phyloP scores from a whole-genome alignment of 2,329 filamentous ascomycete species.

The Sarocladium oryzae region DNA sequence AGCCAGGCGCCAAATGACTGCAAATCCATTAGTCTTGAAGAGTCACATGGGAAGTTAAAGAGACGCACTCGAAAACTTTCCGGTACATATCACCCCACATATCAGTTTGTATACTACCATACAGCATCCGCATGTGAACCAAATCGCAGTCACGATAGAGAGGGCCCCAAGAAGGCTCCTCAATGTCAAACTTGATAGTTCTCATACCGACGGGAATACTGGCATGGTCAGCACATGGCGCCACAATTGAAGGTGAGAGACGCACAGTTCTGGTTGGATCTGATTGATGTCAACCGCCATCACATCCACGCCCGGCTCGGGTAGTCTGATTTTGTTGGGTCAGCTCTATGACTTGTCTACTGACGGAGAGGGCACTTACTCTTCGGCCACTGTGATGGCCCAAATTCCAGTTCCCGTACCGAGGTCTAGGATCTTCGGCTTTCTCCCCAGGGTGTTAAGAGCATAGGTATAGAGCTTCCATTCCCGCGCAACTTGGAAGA shows the following conservation, averaged over 20 bases:
- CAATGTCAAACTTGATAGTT: slow-evolving; percentile 64
- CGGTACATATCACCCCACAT: slow-evolving; percentile 68
- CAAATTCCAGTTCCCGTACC: slow-evolving; percentile 89
- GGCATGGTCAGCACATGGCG: slow-evolving; percentile 14
- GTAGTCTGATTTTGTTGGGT: slow-evolving; percentile 5
- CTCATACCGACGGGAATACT: slow-evolving; percentile 61
- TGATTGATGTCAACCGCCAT: slow-evolving; percentile 33
- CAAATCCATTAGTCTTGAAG: not conserved
- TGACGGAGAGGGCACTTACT: slow-evolving; percentile 42
- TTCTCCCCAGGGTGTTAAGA: slow-evolving; percentile 12
- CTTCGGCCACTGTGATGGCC: slow-evolving; percentile 73
- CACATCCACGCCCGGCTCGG: slow-evolving; percentile 22
- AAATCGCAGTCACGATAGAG: slow-evolving; percentile 60
- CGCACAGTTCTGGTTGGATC: slow-evolving; percentile 33
- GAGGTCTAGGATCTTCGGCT: slow-evolving; percentile 51
- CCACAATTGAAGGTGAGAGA: not conserved
- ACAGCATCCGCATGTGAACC: slow-evolving; percentile 74
- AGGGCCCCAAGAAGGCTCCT: slow-evolving; percentile 57
- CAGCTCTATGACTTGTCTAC: not conserved
- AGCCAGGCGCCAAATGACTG: slow-evolving; percentile 70
- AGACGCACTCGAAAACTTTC: slow-evolving; percentile 57
- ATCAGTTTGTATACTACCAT: slow-evolving; percentile 63
- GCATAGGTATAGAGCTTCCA: slow-evolving; percentile 22
- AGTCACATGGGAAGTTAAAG: not conserved
- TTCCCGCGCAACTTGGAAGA: slow-evolving; percentile 60